These are phyloP conservation scores for Physocladia obscura DNA, from an alignment of 192 early-diverging fungal species.

Conservation along the genomic window DNA sequence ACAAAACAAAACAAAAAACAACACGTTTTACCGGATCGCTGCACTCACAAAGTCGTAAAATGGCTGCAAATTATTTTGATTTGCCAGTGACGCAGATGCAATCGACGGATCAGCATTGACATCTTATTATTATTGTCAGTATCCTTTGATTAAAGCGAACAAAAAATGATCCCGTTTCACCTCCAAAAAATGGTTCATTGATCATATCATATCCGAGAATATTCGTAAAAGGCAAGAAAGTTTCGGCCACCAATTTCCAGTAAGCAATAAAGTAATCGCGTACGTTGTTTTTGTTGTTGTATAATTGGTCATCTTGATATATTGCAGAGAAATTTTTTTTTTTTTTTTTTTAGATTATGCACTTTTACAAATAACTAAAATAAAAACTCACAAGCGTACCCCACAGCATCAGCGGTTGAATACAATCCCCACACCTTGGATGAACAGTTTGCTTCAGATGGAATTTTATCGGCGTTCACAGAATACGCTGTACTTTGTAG, in stretches of 20 bases:
- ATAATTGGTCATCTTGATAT: constrained; percentile 37
- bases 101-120: constrained; percentile 39
- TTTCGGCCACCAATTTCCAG: constrained; percentile 56
- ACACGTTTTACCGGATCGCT: constrained; percentile 44
- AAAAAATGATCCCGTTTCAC: constrained; percentile 22
- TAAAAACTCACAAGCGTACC: constrained; percentile 27
- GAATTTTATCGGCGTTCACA: constrained; percentile 18
- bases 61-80: constrained; percentile 45
- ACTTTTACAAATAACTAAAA: constrained; percentile 24
- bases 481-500: not conserved
- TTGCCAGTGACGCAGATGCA: constrained; percentile 47
- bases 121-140: constrained; percentile 11
- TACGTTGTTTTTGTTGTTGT: constrained; percentile 54
- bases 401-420: not conserved
- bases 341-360: constrained; percentile 35
- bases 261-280: constrained; percentile 57
- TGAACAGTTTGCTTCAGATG: constrained; percentile 10
- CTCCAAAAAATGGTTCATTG: constrained; percentile 63
- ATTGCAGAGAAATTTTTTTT: constrained; percentile 42
- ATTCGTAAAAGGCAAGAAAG: constrained; percentile 46
- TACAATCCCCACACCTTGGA: constrained; percentile 5
- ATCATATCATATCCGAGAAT: constrained; percentile 66
- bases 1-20: not conserved
- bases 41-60: constrained; percentile 52
- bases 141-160: not conserved